These are phyloP conservation scores for Ramularia endophylla DNA, from an alignment of 2,329 filamentous ascomycete genomes.

Conservation along the genomic window DNA sequence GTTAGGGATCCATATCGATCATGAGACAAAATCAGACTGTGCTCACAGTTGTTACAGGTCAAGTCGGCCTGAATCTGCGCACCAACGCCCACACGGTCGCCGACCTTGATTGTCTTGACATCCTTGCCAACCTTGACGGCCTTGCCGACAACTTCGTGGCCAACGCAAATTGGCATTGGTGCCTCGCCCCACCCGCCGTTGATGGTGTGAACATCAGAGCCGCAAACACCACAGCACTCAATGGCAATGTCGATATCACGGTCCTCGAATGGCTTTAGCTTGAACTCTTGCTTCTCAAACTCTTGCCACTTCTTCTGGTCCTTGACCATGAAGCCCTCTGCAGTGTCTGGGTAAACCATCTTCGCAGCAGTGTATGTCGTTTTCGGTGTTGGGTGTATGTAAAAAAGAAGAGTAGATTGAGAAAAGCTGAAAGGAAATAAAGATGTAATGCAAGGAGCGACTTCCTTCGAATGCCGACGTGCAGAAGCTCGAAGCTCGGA, in stretches of 20 bases:
- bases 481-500: too few species aligned
- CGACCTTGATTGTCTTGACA: constrained; percentile 44
- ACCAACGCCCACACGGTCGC: constrained; percentile 43
- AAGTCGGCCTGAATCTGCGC: constrained; percentile 46
- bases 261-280: constrained; percentile 79
- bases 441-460: too few species aligned
- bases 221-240: constrained; percentile 64
- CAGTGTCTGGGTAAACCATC: constrained; percentile 49
- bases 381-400: constrained; percentile 4
- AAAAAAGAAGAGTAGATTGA: background rate
- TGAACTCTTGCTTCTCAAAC: constrained; percentile 56
- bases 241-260: constrained; percentile 86
- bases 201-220: constrained; percentile 45
- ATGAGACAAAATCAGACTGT: too few species aligned
- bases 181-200: constrained; percentile 58
- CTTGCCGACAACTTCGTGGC: constrained; percentile 52
- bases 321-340: constrained; percentile 44
- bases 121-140: constrained; percentile 46
- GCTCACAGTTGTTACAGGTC: constrained; percentile 41
- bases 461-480: too few species aligned
- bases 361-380: constrained; percentile 2
- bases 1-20: too few species aligned
- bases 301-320: constrained; percentile 56
- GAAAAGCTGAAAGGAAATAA: background rate
- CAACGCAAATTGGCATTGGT: constrained; percentile 59